phyloP scores from a whole-genome alignment of 1,284 basidiomycete genomes.

The Sporisorium sorghi region DNA sequence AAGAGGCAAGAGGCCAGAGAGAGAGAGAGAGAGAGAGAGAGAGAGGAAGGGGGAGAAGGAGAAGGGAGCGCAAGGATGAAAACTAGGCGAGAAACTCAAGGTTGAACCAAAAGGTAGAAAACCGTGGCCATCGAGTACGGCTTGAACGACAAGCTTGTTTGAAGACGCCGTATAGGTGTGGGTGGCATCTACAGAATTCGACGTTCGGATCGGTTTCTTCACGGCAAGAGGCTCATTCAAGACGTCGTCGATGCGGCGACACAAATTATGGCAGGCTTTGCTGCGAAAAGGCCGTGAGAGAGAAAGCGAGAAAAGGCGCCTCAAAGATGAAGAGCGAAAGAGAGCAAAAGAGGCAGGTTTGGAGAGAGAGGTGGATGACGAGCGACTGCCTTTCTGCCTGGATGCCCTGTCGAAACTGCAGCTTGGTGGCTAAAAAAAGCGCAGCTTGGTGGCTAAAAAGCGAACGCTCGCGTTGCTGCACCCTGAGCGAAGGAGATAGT shows the following conservation, averaged over 20 bases:
- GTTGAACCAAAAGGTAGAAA: constrained; percentile 22
- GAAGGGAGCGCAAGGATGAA: no score
- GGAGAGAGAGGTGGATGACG: no score
- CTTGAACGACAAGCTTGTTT: not conserved
- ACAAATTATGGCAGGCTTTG: no score
- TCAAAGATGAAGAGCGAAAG: no score
- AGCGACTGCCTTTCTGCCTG: no score
- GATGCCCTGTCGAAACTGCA: no score
- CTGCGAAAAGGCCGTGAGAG: constrained; percentile 4
- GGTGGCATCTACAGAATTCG: constrained; percentile 1
- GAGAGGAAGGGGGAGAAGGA: not conserved
- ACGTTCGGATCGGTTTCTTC: not conserved
- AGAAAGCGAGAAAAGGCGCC: not conserved
- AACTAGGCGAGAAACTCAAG: constrained; percentile 17
- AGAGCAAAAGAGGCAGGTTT: no score
- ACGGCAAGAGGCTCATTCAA: not conserved
- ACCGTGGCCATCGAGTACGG: constrained; percentile 1
- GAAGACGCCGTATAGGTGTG: not conserved
- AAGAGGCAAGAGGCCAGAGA: not conserved
- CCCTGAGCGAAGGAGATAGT: no score
- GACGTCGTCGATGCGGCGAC: constrained; percentile 5
- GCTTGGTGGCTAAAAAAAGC: no score
- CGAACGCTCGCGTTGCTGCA: no score
- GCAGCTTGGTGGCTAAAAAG: no score
- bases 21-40: no score